Conservation (phyloP, 768 basidiomycete species). For the Leucocoprinus leucothites region DNA sequence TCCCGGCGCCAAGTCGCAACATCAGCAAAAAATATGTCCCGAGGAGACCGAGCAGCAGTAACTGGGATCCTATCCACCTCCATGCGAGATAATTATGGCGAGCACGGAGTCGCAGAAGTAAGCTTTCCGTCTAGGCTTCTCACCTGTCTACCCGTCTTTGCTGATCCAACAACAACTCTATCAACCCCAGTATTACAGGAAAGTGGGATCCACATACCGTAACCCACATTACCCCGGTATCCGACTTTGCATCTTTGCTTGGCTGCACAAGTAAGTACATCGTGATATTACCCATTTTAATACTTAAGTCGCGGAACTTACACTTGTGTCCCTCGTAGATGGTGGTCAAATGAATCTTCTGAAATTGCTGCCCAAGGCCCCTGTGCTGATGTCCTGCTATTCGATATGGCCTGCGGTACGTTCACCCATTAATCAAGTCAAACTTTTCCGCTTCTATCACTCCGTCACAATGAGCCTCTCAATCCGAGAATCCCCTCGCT, state of each 20-base stretch:
- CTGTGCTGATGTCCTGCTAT: constrained; percentile 34
- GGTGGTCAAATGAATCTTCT: constrained; percentile 33
- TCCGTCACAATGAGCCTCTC: no score
- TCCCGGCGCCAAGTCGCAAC: background rate
- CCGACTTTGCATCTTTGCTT: constrained; percentile 48
- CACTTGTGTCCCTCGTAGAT: constrained; percentile 20
- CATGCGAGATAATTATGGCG: constrained; percentile 37
- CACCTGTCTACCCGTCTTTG: background rate
- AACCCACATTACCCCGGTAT: constrained; percentile 74
- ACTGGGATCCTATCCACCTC: constrained; percentile 32
- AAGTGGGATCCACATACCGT: constrained; percentile 65
- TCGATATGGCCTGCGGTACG: constrained; percentile 61
- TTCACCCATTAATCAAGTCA: constrained; percentile 17
- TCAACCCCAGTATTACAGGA: constrained; percentile 51
- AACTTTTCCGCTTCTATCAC: background rate
- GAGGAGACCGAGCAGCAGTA: constrained; percentile 30
- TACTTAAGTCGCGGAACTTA: background rate
- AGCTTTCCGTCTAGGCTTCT: constrained; percentile 13
- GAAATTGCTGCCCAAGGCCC: constrained; percentile 14
- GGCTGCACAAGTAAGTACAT: constrained; percentile 44
- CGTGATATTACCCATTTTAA: background rate
- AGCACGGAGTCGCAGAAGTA: constrained; percentile 58
- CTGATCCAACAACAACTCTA: background rate
- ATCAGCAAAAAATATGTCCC: constrained; percentile 29
- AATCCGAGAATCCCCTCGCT: background rate